Evolutionary conservation across 305 asterid genomes (phyloP).

Genomic region (Fraxinus floribunda): DNA sequence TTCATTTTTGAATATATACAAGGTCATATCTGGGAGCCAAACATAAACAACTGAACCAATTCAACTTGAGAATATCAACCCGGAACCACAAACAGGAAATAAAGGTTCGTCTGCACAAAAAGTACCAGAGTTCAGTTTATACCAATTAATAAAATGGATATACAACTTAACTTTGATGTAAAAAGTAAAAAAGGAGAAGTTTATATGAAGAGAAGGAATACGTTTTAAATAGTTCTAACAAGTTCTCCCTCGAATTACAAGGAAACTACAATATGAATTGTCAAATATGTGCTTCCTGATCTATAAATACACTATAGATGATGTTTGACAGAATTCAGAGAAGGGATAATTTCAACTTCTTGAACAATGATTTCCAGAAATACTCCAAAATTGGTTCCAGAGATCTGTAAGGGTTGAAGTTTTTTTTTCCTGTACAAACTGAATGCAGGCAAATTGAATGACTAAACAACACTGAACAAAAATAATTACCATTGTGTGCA

Average conservation of each 20-base stretch:
- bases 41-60: neutral
- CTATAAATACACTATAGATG: neutral
- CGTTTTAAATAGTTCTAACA: neutral
- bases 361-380: constrained; percentile 5
- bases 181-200: neutral
- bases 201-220: neutral
- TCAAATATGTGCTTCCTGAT: neutral
- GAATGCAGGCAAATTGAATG: constrained; percentile 5
- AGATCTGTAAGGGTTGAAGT: neutral
- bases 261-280: neutral
- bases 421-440: neutral
- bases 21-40: neutral
- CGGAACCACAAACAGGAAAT: neutral
- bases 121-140: neutral
- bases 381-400: neutral
- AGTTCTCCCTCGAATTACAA: neutral
- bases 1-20: neutral
- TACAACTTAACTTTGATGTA: neutral
- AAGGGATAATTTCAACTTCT: neutral
- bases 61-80: neutral
- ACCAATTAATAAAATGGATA: neutral
- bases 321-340: neutral
- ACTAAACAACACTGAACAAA: constrained; percentile 15
- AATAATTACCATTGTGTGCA: constrained; percentile 83
- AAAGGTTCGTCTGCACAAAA: neutral